These are phyloP conservation scores for Psilocybe cubensis DNA, from an alignment of 768 basidiomycete genomes.

Conservation along the genomic window DNA sequence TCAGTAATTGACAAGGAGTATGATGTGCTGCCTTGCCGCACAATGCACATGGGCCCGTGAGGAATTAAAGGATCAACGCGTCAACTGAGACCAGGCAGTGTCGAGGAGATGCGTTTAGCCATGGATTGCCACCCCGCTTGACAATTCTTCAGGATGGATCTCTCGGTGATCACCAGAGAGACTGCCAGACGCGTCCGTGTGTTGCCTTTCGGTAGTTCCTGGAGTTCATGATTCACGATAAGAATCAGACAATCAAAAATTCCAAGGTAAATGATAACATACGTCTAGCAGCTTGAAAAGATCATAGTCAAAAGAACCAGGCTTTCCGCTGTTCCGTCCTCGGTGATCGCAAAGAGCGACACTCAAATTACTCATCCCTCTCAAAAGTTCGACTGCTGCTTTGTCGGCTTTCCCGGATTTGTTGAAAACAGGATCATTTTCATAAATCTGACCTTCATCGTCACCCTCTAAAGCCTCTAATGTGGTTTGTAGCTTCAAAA, in stretches of 20 bases:
- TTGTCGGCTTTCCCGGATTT: neutral
- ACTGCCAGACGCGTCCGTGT: constrained; percentile 48
- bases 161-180: constrained; percentile 49
- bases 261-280: constrained; percentile 7
- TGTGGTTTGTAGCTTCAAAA: constrained; percentile 13
- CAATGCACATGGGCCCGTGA: no score
- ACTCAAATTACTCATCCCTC: constrained; percentile 22
- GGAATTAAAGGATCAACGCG: neutral
- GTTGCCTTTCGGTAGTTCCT: constrained; percentile 42
- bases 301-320: constrained; percentile 24
- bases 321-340: constrained; percentile 30
- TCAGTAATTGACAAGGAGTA: neutral
- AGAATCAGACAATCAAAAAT: constrained; percentile 9
- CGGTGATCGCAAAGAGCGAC: constrained; percentile 36
- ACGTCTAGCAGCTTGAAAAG: constrained; percentile 43
- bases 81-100: neutral
- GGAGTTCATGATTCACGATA: constrained; percentile 12
- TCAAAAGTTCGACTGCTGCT: neutral
- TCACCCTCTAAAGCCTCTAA: constrained; percentile 8
- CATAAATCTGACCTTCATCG: neutral
- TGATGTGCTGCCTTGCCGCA: neutral
- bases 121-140: constrained; percentile 40
- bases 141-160: constrained; percentile 58
- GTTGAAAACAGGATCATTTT: neutral
- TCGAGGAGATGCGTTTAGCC: neutral